Conservation (phyloP, 495 filamentous ascomycete species). For the Hyaloscypha bicolor region DNA sequence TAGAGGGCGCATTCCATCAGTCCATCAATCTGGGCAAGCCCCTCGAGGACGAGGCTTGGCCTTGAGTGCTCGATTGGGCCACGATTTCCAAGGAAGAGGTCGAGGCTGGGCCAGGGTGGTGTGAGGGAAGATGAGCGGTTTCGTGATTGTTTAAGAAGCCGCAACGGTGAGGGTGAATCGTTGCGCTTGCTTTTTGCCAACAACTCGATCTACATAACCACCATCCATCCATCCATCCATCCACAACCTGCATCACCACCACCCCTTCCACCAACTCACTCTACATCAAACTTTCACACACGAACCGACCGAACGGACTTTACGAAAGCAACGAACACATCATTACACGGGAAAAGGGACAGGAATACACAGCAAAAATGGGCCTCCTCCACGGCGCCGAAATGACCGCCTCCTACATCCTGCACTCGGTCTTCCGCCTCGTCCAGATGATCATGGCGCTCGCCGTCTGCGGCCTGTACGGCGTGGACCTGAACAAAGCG, state of each 20-base stretch:
- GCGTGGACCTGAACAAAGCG: conserved; percentile 64
- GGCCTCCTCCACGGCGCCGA: conserved; percentile 24
- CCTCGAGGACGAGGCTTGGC: background rate
- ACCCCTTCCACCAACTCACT: background rate
- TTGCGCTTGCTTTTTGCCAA: background rate
- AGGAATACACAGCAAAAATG: conserved; percentile 17
- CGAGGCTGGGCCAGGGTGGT: background rate
- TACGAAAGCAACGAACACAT: background rate
- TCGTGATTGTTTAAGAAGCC: background rate
- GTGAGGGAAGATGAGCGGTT: background rate
- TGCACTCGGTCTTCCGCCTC: conserved; percentile 61
- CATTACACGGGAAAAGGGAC: background rate
- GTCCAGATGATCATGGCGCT: conserved; percentile 74
- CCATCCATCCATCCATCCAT: no score
- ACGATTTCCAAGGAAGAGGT: background rate
- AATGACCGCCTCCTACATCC: conserved; percentile 37
- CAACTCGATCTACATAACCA: background rate
- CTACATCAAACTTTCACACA: background rate
- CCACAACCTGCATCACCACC: background rate
- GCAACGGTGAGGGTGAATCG: background rate
- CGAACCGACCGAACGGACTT: background rate
- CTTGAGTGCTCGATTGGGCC: background rate
- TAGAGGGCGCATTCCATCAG: background rate
- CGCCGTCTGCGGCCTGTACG: conserved; percentile 79
- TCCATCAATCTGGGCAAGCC: no score